Evolutionary conservation across 768 basidiomycete species (phyloP).

Genomic region (Mycena filopes): DNA sequence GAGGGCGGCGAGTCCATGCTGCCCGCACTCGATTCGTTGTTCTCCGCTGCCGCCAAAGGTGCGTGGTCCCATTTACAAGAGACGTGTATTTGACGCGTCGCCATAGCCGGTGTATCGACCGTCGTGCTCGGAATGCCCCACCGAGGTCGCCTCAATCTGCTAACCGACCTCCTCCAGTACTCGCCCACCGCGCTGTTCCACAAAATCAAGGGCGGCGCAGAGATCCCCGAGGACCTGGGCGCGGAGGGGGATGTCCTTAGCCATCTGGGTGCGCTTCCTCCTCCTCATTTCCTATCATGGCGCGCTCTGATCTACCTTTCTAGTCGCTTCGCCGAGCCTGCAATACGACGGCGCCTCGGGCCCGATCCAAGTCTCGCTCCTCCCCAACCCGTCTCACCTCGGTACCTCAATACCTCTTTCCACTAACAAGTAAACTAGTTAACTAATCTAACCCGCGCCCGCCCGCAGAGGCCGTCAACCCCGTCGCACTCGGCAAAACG

Average conservation of each 20-base stretch:
- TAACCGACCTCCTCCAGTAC: constrained; percentile 80
- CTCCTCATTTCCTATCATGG: neutral
- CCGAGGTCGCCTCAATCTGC: constrained; percentile 85
- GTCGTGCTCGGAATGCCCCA: constrained; percentile 90
- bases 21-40: constrained; percentile 83
- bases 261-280: constrained; percentile 68
- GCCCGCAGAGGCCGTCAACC: constrained; percentile 86
- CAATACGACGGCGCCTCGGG: constrained; percentile 61
- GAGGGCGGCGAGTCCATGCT: constrained; percentile 97
- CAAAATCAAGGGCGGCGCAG: constrained; percentile 86
- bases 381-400: constrained; percentile 85
- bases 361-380: constrained; percentile 76
- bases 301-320: neutral
- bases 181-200: constrained; percentile 79
- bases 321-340: constrained; percentile 74
- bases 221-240: constrained; percentile 72
- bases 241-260: constrained; percentile 89
- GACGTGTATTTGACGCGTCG: neutral
- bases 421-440: constrained; percentile 26
- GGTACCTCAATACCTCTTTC: too few species aligned
- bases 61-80: neutral
- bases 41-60: constrained; percentile 73
- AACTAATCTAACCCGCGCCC: neutral
- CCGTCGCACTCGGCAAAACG: constrained; percentile 89
- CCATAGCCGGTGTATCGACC: constrained; percentile 69